Evolutionary conservation across 768 basidiomycete species (phyloP), one percentile per base, ranked within the genome.

Genomic region (Amanita pallidorosea): DNA sequence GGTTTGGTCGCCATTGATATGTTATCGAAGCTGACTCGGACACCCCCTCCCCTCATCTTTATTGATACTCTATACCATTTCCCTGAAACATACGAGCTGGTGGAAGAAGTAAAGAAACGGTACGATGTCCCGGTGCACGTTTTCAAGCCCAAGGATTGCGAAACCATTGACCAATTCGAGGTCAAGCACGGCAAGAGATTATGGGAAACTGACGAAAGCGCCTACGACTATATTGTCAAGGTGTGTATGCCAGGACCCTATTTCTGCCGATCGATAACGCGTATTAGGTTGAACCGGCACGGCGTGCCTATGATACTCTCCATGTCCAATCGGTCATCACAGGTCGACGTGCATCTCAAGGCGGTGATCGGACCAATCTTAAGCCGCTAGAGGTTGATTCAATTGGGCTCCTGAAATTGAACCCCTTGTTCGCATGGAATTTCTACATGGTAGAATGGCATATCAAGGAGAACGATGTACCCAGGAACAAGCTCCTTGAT

Each of bases 21-120:
- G 90, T 79, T 98, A 49, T 85, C 88, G 31, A 88, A 88, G 64
- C 71, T 93, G 55, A 83, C 84, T 2, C 53, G 70, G 23, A 62
- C 68, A 15, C 76, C 78, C 0, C 88, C 88, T 1, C 91, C 93
- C 1, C 76, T 97, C 17, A 92, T 98, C 70, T 98, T 99, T 70
- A 68, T 97, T 63, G 94, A 99, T 70, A 98, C 96, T 0, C 74
- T 98, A 12, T 92, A 97, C 63, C 96, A 98, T 70, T 99, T 99
- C 67, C 71, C 73, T 3, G 90, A 97, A 70, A 98, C 95, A 4
- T 85, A 96, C 60, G 81, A 83, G 51, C 83, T 99, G 41, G 85
- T 94, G 8, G 78, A 84, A 34, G 80, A 83, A n/a, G 88, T 93
- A 15, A 80, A 83, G 60, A 64, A 72, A 57, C 78, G 72, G 54